A percentile compares a stretch with the other conserved stretches of the same genome.
These are phyloP conservation scores for Tolypocladium pustulatum DNA, from an alignment of 2,329 filamentous ascomycete genomes.

Conservation along the genomic window DNA sequence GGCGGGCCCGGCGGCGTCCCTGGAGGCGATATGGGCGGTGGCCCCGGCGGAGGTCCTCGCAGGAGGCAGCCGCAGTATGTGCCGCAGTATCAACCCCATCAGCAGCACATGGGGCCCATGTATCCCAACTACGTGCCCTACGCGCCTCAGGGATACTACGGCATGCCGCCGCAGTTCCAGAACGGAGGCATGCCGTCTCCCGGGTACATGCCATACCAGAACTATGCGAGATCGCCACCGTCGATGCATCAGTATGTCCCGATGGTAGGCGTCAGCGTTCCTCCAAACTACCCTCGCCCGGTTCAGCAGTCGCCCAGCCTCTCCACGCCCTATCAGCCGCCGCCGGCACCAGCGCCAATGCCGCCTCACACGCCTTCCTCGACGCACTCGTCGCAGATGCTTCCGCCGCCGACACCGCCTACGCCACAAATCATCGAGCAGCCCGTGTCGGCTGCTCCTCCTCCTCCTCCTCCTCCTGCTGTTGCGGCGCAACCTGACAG, in stretches of 20 bases:
- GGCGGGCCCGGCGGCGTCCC: slow-evolving; percentile 25
- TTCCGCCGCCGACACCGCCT: slow-evolving; percentile 34
- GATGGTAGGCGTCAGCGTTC: slow-evolving; percentile 35
- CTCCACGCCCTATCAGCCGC: slow-evolving; percentile 46
- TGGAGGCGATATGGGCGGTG: slow-evolving; percentile 23
- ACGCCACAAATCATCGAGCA: slow-evolving; percentile 28
- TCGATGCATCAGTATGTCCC: slow-evolving; percentile 45
- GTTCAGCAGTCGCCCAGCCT: slow-evolving; percentile 41
- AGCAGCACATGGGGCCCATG: slow-evolving; percentile 35
- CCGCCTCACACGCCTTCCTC: slow-evolving; percentile 43
- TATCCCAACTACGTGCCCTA: slow-evolving; percentile 44
- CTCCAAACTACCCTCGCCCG: slow-evolving; percentile 37
- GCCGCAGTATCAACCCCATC: slow-evolving; percentile 29
- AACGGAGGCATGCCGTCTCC: slow-evolving; percentile 33
- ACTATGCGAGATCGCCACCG: slow-evolving; percentile 38
- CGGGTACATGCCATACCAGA: slow-evolving; percentile 38
- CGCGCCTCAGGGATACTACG: slow-evolving; percentile 33
- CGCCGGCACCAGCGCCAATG: slow-evolving; percentile 31
- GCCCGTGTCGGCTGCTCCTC: slow-evolving; percentile 8
- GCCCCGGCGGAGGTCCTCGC: slow-evolving; percentile 25
- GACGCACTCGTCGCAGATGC: slow-evolving; percentile 33
- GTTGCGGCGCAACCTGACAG: slow-evolving; percentile 1
- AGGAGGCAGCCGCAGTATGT: slow-evolving; percentile 26
- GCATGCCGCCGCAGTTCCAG: slow-evolving; percentile 51
- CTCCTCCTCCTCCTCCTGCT: neutral